Conservation (phyloP, 257 asterid species). For the Perilla frutescens region DNA sequence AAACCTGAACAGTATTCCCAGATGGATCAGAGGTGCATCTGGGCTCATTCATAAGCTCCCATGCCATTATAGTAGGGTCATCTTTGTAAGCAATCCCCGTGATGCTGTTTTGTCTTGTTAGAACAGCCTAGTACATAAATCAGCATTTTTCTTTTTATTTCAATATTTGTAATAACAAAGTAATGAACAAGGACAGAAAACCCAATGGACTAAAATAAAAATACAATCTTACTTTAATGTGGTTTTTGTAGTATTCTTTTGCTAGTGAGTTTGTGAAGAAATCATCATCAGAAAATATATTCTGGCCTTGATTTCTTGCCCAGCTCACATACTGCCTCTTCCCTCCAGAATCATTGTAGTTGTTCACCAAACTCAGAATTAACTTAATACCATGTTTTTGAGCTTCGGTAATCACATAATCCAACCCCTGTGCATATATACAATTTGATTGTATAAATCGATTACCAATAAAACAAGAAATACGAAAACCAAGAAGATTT, state of each 20-base stretch:
- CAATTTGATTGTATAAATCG: too few relatives aligned
- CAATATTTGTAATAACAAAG: too few relatives aligned
- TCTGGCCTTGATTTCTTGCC: slow-evolving; percentile 59
- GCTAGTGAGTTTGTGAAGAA: slow-evolving; percentile 61
- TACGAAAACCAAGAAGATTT: too few relatives aligned
- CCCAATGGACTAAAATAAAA: background rate
- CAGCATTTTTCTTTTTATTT: too few relatives aligned
- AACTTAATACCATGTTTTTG: slow-evolving; percentile 60
- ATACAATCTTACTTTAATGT: slow-evolving; percentile 53
- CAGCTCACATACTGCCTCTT: slow-evolving; percentile 68
- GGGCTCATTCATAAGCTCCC: slow-evolving; percentile 94
- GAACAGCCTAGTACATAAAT: slow-evolving; percentile 49
- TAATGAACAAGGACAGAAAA: too few relatives aligned
- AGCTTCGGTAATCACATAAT: slow-evolving; percentile 69
- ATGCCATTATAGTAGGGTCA: slow-evolving; percentile 74
- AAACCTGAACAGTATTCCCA: slow-evolving; percentile 53
- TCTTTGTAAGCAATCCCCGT: slow-evolving; percentile 63
- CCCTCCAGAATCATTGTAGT: slow-evolving; percentile 63
- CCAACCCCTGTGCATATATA: slow-evolving; percentile 54
- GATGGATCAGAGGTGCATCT: slow-evolving; percentile 62
- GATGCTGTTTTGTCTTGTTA: slow-evolving; percentile 66
- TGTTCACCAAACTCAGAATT: slow-evolving; percentile 67
- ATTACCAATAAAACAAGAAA: too few relatives aligned
- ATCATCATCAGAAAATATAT: slow-evolving; percentile 57
- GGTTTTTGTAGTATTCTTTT: slow-evolving; percentile 58